Conservation (phyloP, 768 basidiomycete species). For the Hortiboletus flavorubellus region DNA sequence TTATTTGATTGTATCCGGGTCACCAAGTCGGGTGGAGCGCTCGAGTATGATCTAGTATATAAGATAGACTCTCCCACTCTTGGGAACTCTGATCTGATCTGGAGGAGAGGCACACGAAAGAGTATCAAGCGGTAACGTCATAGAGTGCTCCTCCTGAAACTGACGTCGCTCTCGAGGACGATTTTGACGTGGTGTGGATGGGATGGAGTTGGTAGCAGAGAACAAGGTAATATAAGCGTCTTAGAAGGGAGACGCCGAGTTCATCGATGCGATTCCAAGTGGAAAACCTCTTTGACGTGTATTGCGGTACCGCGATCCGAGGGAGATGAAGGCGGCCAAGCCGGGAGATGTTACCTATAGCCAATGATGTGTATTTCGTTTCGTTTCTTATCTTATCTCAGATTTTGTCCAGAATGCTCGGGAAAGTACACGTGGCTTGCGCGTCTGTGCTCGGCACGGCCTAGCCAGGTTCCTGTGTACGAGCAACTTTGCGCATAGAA, state of each 20-base stretch:
- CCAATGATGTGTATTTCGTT: too few relatives aligned
- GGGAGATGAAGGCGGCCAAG: conserved; percentile 8
- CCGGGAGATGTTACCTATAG: too few relatives aligned
- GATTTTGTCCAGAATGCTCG: background rate
- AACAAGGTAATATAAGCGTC: conserved; percentile 58
- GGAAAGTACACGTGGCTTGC: conserved; percentile 9
- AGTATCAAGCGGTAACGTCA: too few relatives aligned
- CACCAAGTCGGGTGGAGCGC: too few relatives aligned
- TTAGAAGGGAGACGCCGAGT: conserved; percentile 55
- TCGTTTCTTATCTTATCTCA: conserved; percentile 23
- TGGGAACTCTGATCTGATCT: too few relatives aligned
- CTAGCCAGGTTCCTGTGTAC: background rate
- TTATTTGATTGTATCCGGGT: too few relatives aligned
- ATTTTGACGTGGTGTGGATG: background rate
- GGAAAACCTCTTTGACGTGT: conserved; percentile 54
- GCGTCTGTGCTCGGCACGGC: conserved; percentile 11
- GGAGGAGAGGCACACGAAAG: too few relatives aligned
- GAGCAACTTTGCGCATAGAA: background rate
- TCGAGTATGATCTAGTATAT: too few relatives aligned
- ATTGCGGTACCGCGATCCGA: conserved; percentile 47
- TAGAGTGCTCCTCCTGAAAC: too few relatives aligned
- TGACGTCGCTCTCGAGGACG: background rate
- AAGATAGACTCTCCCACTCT: too few relatives aligned
- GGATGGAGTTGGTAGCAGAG: conserved; percentile 47
- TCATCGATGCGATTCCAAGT: conserved; percentile 53